Conservation (phyloP, 129 eudicot species). For the Glebionis coronaria region DNA sequence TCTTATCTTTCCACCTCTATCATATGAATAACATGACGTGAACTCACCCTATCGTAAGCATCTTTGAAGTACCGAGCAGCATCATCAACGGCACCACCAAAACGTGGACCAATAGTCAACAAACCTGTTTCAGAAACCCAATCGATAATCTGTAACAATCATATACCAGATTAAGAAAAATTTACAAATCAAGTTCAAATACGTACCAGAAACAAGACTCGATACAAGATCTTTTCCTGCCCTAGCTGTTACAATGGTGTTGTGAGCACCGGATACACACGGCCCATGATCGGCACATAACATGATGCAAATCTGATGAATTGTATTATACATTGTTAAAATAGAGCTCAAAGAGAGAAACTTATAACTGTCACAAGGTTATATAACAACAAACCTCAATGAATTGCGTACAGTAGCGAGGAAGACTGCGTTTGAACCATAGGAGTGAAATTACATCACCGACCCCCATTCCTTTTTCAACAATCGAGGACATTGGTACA, state of each 20-base stretch:
- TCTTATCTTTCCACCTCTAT: too few species aligned
- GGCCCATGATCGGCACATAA: conserved; percentile 99
- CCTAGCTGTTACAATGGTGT: conserved; percentile 88
- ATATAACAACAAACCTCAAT: conserved; percentile 57
- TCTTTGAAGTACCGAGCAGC: conserved; percentile 97
- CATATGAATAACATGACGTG: neutral
- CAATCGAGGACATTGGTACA: conserved; percentile 84
- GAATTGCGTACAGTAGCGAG: conserved; percentile 87
- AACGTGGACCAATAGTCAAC: conserved; percentile 90
- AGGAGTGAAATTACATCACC: conserved; percentile 89
- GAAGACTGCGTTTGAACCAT: conserved; percentile 97
- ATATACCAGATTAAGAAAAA: neutral
- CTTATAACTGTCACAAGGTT: neutral
- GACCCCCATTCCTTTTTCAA: conserved; percentile 84
- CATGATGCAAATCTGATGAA: conserved; percentile 83
- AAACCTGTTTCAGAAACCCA: conserved; percentile 50
- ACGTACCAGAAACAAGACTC: conserved; percentile 79
- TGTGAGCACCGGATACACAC: conserved; percentile 97
- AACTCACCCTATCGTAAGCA: conserved; percentile 84
- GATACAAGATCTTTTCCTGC: conserved; percentile 96
- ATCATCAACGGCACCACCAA: conserved; percentile 95
- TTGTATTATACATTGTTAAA: neutral
- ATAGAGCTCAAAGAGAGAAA: neutral
- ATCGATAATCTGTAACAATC: neutral
- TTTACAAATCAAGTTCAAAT: neutral